phyloP scores from a whole-genome alignment of 2,329 filamentous ascomycete genomes.

The Trichoderma guizhouense region DNA sequence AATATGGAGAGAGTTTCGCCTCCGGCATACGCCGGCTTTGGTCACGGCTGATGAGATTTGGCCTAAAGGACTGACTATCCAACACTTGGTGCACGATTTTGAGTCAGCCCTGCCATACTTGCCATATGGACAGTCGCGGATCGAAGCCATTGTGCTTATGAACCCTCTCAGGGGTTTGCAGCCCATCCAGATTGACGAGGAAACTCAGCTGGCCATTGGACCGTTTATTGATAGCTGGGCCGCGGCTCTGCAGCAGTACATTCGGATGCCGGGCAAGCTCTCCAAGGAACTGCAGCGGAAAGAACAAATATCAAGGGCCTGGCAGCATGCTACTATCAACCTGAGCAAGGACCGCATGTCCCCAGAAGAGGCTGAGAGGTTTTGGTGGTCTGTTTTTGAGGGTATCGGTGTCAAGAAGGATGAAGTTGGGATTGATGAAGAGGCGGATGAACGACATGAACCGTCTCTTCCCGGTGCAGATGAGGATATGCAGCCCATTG shows the following conservation, averaged over 20 bases:
- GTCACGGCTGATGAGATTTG: not conserved
- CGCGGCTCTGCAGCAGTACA: conserved; percentile 1
- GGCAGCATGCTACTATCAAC: not conserved
- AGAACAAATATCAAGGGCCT: not conserved
- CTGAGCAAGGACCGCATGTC: conserved; percentile 10
- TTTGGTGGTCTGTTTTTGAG: not conserved
- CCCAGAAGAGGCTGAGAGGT: conserved; percentile 4
- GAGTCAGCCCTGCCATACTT: not conserved
- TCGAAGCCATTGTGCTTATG: not conserved
- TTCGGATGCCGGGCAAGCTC: not conserved
- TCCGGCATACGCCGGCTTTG: not conserved
- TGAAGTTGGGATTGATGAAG: conserved; percentile 1
- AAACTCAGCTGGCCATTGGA: not conserved
- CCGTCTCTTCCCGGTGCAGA: not conserved
- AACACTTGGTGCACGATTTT: not conserved
- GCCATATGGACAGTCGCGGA: not conserved
- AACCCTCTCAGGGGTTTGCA: not conserved
- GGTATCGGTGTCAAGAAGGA: not conserved
- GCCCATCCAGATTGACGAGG: not conserved
- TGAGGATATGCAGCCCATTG: not conserved
- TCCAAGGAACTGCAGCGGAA: not conserved
- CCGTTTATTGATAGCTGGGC: conserved; percentile 4
- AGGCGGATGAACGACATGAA: not conserved
- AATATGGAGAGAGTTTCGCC: not conserved
- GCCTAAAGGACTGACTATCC: conserved; percentile 9